Percentiles rank a stretch among this genome's conserved stretches.
Evolutionary conservation across 2,329 filamentous ascomycete species (phyloP).

Genomic region (Cadophora sp.): DNA sequence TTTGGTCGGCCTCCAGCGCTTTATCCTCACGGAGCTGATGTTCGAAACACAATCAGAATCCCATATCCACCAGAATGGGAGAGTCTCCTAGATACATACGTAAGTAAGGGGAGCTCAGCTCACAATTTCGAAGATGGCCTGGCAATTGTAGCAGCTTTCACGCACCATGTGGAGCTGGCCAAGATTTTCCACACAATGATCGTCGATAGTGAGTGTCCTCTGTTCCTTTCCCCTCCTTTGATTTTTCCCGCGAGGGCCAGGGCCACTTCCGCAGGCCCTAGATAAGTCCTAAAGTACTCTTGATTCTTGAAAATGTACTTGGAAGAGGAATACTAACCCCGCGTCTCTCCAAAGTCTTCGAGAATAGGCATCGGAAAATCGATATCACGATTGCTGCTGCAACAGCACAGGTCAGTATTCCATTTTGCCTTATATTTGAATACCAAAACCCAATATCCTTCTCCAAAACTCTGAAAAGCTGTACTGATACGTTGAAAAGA

Average conservation of each 20-base stretch:
- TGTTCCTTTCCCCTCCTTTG: too few species aligned
- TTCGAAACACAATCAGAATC: slow-evolving; percentile 55
- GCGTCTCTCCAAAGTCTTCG: slow-evolving; percentile 46
- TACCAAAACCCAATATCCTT: too few species aligned
- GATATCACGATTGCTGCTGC: slow-evolving; percentile 49
- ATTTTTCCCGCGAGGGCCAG: too few species aligned
- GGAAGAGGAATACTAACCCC: too few species aligned
- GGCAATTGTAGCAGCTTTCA: slow-evolving; percentile 53
- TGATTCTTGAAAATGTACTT: too few species aligned
- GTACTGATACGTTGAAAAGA: slow-evolving; percentile 48
- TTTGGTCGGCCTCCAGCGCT: slow-evolving; percentile 58
- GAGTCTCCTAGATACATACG: slow-evolving; percentile 55
- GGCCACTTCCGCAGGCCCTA: too few species aligned
- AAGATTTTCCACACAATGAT: slow-evolving; percentile 59
- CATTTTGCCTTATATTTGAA: too few species aligned
- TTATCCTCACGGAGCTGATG: slow-evolving; percentile 57
- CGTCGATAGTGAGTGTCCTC: slow-evolving; percentile 45
- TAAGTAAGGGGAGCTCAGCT: slow-evolving; percentile 52
- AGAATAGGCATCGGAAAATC: slow-evolving; percentile 53
- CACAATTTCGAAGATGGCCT: slow-evolving; percentile 56
- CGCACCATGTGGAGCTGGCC: slow-evolving; percentile 55
- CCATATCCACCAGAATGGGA: slow-evolving; percentile 58
- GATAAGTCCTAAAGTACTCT: too few species aligned
- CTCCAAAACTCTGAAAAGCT: not conserved
- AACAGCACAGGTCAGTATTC: not conserved